Percentiles rank a stretch among this genome's conserved stretches.
Conservation (phyloP, 768 basidiomycete genomes). For the Serendipita sp. region DNA sequence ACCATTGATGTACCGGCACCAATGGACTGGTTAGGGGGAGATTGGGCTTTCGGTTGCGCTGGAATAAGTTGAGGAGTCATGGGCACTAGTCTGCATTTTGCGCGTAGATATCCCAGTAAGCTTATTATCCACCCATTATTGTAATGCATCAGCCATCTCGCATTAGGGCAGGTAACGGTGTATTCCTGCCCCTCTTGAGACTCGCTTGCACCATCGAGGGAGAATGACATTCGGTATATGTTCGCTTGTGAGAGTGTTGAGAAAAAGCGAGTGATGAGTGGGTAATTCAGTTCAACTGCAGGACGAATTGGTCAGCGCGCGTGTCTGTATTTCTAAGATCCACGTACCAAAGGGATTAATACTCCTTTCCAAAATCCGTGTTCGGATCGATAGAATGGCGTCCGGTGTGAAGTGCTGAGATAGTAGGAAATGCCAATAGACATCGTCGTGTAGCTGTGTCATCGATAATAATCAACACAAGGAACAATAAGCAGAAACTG, state of each 20-base stretch:
- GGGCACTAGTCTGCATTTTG: neutral
- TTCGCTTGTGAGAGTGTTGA: neutral
- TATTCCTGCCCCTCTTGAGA: neutral
- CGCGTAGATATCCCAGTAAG: neutral
- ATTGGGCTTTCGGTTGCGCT: no score
- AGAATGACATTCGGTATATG: constrained; percentile 3
- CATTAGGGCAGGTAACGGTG: neutral
- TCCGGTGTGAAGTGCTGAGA: neutral
- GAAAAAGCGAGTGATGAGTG: neutral
- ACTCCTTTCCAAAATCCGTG: neutral
- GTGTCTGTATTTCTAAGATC: neutral
- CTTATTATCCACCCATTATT: neutral
- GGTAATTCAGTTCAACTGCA: neutral
- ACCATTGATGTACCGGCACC: neutral
- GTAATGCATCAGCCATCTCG: constrained; percentile 3
- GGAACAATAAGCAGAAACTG: neutral
- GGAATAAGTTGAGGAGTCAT: neutral
- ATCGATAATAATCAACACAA: neutral
- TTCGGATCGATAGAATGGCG: neutral
- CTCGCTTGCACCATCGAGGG: neutral
- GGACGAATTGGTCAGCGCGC: neutral
- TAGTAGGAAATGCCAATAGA: neutral
- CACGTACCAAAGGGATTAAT: neutral
- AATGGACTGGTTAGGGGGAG: no score
- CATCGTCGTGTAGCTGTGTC: neutral